Conservation (phyloP, 163 green algal species). For the Chloromonas sp. region DNA sequence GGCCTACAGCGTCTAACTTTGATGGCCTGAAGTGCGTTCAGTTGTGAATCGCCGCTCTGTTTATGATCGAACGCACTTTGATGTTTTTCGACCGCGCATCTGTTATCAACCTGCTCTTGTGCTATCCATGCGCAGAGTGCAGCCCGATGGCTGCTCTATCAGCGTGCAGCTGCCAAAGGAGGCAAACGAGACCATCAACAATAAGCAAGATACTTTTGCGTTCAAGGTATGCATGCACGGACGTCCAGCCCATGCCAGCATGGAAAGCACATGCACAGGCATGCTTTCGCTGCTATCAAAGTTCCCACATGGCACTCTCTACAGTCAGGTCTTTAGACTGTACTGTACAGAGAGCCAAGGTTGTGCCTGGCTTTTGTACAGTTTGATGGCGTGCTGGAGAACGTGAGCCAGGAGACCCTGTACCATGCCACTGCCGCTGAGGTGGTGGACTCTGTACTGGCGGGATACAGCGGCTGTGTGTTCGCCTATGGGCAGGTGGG, state of each 20-base stretch:
- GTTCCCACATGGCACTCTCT: background rate
- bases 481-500: conserved; percentile 72
- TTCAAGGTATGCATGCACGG: conserved; percentile 48
- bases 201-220: conserved; percentile 52
- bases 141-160: conserved; percentile 3
- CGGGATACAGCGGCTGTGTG: conserved; percentile 70
- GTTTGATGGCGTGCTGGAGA: conserved; percentile 63
- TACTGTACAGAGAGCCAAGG: background rate
- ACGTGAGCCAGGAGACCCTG: conserved; percentile 57
- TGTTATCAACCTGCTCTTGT: too few species aligned
- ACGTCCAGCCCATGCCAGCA: too few species aligned
- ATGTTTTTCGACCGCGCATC: too few species aligned
- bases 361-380: background rate
- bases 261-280: too few species aligned
- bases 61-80: too few species aligned
- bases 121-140: background rate
- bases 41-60: too few species aligned
- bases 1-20: conserved; percentile 31
- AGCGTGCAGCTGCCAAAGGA: conserved; percentile 43
- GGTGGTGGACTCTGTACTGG: conserved; percentile 59
- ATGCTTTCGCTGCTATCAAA: too few species aligned
- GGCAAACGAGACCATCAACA: conserved; percentile 48
- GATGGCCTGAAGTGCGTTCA: conserved; percentile 42
- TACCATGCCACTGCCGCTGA: conserved; percentile 53
- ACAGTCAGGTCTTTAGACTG: background rate